Evolutionary conservation across 1,284 basidiomycete genomes (phyloP), one percentile per base, ranked within the genome.

Genomic region (Cutaneotrichosporon mucoides): DNA sequence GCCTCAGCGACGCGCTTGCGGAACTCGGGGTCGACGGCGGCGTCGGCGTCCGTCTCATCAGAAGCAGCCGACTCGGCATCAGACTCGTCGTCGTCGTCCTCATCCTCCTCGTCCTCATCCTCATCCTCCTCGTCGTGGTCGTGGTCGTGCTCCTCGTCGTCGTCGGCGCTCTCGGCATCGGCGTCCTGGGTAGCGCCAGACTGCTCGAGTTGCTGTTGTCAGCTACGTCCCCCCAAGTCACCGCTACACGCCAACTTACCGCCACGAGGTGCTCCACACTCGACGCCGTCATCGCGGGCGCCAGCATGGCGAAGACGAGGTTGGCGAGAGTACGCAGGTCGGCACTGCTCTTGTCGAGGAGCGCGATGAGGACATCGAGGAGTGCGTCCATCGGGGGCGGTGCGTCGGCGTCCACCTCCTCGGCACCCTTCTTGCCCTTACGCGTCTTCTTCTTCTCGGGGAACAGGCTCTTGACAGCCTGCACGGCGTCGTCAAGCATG

Each of bases 311-410:
- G 72, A 98, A 96, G 5, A 86, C 87, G 65, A 91, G 86, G 61
- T 88, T 92, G 7, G 88, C 89, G 16, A 92, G 81, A 0, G 86
- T 84, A 24, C 92, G 86, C 75, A 91, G 83, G 76, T 92, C 95
- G 41, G 86, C 85, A 9, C 88, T 90, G 2, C 88, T 87, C 62
- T 88, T 84, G 73, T 98, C 93, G 53, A 99, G 80, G 71, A 92
- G 87, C 7, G 90, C 90, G 58, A 98, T 88, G 59, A 98, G 84
- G 33, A 84, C 84, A 71, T 98, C 94, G 51, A 94, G 86, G 42
- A 98, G 82, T 38, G 92, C 78, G 68, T 96, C 92, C 54, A 94
- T 85, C 1, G 90, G 86, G 9, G 76, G 76, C 12, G 78, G 71
- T 1, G 71, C 72, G 16, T 64, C 68, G 11, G 34, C 37, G 42